These are phyloP conservation scores for Aspergillus kassunensis DNA, from an alignment of 495 filamentous ascomycete species.

Conservation along the genomic window DNA sequence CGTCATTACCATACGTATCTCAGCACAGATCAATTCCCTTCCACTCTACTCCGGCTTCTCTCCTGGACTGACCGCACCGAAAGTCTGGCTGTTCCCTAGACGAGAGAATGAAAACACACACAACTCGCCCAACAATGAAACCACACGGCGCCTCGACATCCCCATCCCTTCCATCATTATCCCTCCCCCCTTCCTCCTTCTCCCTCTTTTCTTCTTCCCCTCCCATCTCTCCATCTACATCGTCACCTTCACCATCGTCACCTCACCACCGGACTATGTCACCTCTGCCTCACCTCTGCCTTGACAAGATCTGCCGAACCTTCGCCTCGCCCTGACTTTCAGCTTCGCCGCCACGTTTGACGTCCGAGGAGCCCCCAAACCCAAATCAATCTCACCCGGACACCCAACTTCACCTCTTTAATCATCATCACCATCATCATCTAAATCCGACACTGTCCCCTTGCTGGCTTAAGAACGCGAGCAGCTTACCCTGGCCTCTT, in stretches of 20 bases:
- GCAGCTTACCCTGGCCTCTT: neutral
- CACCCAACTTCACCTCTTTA: conserved; percentile 11
- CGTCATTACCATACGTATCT: neutral
- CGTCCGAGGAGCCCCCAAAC: conserved; percentile 13
- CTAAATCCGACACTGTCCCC: conserved; percentile 16
- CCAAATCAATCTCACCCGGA: conserved; percentile 13
- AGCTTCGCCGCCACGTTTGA: conserved; percentile 18
- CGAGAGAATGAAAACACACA: conserved; percentile 23
- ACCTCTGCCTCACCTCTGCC: conserved; percentile 21
- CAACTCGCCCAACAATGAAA: conserved; percentile 29
- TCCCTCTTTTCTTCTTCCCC: conserved; percentile 17
- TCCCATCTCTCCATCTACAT: conserved; percentile 14
- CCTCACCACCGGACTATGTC: conserved; percentile 29
- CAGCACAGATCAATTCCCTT: neutral
- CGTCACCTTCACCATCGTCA: conserved; percentile 17
- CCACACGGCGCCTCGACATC: conserved; percentile 22
- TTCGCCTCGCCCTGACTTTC: conserved; percentile 25
- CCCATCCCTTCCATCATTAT: conserved; percentile 27
- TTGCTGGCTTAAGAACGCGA: neutral
- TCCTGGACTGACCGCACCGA: conserved; percentile 20
- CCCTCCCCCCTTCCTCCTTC: conserved; percentile 17
- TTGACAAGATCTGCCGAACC: conserved; percentile 20
- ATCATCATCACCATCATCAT: conserved; percentile 16
- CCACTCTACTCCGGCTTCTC: conserved; percentile 17
- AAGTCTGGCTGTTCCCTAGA: conserved; percentile 25